These are phyloP conservation scores for Chalciporus sphaerocephalus DNA, from an alignment of 768 basidiomycete genomes.

Conservation along the genomic window DNA sequence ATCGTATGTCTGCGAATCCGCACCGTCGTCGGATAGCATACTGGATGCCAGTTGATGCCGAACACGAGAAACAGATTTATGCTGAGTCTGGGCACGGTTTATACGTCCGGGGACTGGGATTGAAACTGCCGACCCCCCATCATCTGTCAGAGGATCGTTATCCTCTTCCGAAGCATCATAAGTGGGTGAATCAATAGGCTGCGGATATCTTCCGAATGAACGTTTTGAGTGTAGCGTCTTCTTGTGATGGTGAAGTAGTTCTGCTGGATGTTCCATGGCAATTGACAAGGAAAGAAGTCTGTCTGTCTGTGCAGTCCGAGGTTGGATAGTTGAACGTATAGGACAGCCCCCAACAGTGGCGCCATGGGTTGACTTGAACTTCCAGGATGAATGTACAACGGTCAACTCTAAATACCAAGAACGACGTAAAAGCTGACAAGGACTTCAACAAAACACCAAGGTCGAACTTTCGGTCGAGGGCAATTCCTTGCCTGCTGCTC, in stretches of 20 bases:
- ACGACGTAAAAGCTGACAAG: not conserved
- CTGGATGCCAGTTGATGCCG: slow-evolving; percentile 54
- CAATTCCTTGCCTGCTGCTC: slow-evolving; percentile 7
- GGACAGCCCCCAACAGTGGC: no score
- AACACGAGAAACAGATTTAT: slow-evolving; percentile 24
- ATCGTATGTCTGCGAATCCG: slow-evolving; percentile 86
- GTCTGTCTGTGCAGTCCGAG: not conserved
- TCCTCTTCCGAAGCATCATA: slow-evolving; percentile 86
- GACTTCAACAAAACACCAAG: not conserved
- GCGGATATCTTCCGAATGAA: slow-evolving; percentile 67
- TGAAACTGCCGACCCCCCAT: slow-evolving; percentile 52
- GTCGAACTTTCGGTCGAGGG: not conserved
- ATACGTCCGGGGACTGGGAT: slow-evolving; percentile 32
- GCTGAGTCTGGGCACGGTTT: slow-evolving; percentile 26
- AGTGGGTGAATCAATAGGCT: slow-evolving; percentile 62
- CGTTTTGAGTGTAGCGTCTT: slow-evolving; percentile 45
- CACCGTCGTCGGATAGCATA: slow-evolving; percentile 63
- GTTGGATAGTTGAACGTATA: not conserved
- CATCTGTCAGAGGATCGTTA: slow-evolving; percentile 83
- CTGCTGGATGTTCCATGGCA: slow-evolving; percentile 22
- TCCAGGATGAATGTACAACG: not conserved
- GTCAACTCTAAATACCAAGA: not conserved
- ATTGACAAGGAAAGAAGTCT: not conserved
- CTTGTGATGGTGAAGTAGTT: slow-evolving; percentile 31
- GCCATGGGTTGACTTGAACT: no score